Evolutionary conservation across 345 rosid genomes (phyloP), one percentile per base, ranked within the genome.

Genomic region (Cochlearia excelsa): DNA sequence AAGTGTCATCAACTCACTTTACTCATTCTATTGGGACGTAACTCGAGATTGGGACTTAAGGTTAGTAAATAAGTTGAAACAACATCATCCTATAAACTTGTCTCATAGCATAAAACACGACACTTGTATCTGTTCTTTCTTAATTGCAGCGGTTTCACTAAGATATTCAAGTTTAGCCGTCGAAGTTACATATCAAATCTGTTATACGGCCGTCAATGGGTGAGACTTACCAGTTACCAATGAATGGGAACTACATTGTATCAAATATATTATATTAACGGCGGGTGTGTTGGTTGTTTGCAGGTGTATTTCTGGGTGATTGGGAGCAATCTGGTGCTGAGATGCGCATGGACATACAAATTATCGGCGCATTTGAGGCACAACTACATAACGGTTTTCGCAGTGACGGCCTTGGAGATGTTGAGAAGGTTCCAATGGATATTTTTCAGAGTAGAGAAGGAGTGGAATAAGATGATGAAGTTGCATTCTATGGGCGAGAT

Each of bases 21-120:
- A 89, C 71, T 93, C 99, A 6, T 93, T 89, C 78, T 90, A 90
- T 73, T 93, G 99, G 99, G 96, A 93, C 42, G 85, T 93, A 52
- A 89, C 92, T 59, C 82, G 99, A 51, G 99, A 93, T 80, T 93
- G 99, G 99, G 97, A 90, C 84, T 61, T 89, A 69, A 93, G 97
- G 99, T 90, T 16, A 16, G 23, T 16, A 16, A 81, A 38, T 46
- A 31, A 1, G 4, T 6, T 6, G 27, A 52, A 59, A 53, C 62
- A 3, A 3, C 55, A 16, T 58, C 50, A 27, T 23, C 40, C 10
- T 45, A 37, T 9, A 16, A 16, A 16, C 23, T 16, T 16, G 23
- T 16, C 23, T 16, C 23, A 16, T 16, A 37, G 38, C 43, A 57
- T 29, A 1, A 56, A n/a, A 37, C 9, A 37, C 29, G 30, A 29